Evolutionary conservation across 2,329 filamentous ascomycete genomes (phyloP).

Genomic region (Lachnellula arida): DNA sequence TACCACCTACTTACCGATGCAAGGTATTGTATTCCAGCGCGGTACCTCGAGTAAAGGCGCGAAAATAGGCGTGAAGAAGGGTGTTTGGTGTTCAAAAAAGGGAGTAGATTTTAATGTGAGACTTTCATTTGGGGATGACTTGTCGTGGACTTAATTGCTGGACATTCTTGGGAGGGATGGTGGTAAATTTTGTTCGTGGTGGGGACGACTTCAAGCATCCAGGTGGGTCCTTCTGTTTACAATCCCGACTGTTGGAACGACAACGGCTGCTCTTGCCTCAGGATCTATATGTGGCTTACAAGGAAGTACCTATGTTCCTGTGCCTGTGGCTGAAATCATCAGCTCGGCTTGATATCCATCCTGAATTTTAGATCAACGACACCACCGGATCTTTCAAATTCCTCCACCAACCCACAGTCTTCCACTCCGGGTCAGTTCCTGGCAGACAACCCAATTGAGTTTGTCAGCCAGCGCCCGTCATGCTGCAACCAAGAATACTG

Average conservation of each 20-base stretch:
- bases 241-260: background rate
- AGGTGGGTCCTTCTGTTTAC: background rate
- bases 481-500: conserved; percentile 64
- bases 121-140: background rate
- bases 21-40: conserved; percentile 9
- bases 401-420: background rate
- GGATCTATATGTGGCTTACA: background rate
- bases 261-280: background rate
- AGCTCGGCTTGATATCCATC: background rate
- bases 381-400: background rate
- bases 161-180: background rate
- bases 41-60: conserved; percentile 7
- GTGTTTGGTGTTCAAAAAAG: conserved; percentile 9
- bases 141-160: background rate
- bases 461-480: conserved; percentile 30
- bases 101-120: conserved; percentile 3
- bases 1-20: conserved; percentile 3
- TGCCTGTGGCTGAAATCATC: background rate
- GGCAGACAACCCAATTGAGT: conserved; percentile 19
- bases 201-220: background rate
- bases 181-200: background rate
- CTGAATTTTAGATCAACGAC: background rate
- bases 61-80: conserved; percentile 1
- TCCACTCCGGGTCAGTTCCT: background rate
- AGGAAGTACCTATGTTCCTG: background rate